These are phyloP conservation scores for Astrephomene gubernaculifera DNA, from an alignment of 139 green algal genomes.

Conservation along the genomic window DNA sequence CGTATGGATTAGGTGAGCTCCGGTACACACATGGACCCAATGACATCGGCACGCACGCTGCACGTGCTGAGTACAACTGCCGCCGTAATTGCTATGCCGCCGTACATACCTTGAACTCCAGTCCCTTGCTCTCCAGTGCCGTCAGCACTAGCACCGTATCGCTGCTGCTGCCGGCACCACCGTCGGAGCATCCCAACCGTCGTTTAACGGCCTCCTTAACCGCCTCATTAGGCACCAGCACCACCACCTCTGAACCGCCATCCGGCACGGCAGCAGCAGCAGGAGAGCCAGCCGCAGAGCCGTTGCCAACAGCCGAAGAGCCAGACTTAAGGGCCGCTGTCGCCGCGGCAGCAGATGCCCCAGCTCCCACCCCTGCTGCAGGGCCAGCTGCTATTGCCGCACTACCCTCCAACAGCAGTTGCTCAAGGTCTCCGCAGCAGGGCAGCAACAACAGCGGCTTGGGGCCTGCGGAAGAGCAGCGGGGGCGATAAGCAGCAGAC, in stretches of 20 bases:
- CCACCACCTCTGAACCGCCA: slow-evolving; percentile 11
- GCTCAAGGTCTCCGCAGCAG: background rate
- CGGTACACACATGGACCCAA: no score
- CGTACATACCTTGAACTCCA: slow-evolving; percentile 65
- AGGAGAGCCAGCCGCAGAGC: background rate
- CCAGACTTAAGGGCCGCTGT: background rate
- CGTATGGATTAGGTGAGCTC: no score
- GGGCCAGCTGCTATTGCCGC: background rate
- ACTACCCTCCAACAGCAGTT: background rate
- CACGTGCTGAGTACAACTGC: no score
- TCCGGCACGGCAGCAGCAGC: background rate
- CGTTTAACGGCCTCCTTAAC: background rate
- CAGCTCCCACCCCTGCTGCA: background rate
- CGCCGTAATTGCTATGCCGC: no score
- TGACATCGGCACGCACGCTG: no score
- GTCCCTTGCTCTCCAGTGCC: slow-evolving; percentile 65
- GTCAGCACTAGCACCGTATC: slow-evolving; percentile 53
- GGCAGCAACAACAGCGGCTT: slow-evolving; percentile 31
- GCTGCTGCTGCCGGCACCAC: no score
- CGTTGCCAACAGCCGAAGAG: background rate
- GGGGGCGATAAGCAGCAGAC: no score
- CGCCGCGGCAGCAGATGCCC: background rate
- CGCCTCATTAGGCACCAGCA: slow-evolving; percentile 20
- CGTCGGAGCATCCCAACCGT: background rate
- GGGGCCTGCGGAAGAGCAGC: no score